phyloP scores from a whole-genome alignment of 768 basidiomycete species.

The Leccinum pellstonianum region DNA sequence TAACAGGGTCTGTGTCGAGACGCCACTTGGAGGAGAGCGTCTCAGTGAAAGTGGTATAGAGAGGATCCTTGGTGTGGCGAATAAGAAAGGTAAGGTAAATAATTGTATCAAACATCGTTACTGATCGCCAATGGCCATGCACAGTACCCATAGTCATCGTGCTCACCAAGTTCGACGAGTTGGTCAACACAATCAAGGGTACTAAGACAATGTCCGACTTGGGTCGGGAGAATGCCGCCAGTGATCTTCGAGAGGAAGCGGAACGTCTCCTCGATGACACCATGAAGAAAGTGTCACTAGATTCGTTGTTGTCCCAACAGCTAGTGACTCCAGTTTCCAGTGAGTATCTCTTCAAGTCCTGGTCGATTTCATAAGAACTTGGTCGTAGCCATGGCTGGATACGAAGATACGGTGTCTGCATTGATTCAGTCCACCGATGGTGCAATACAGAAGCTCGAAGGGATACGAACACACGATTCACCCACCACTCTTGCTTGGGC shows the following conservation, averaged over 20 bases:
- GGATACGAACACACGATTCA: neutral
- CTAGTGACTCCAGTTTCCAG: conserved; percentile 2
- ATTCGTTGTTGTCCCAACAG: conserved; percentile 7
- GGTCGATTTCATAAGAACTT: neutral
- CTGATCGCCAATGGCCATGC: neutral
- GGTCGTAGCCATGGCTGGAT: neutral
- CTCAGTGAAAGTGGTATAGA: conserved; percentile 10
- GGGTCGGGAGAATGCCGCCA: neutral
- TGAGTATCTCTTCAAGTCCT: neutral
- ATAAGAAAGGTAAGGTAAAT: conserved; percentile 4
- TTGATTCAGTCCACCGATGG: conserved; percentile 7
- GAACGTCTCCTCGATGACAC: neutral
- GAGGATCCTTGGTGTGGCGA: conserved; percentile 4
- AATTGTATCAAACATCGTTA: neutral
- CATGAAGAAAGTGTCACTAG: conserved; percentile 1
- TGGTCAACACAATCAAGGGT: neutral
- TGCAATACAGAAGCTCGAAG: conserved; percentile 2
- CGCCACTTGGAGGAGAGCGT: conserved; percentile 7
- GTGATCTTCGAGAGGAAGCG: conserved; percentile 3
- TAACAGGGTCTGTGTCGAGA: conserved; percentile 7
- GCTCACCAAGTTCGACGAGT: conserved; percentile 7
- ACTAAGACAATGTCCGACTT: too few relatives aligned
- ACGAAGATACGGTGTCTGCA: conserved; percentile 2
- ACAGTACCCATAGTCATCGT: conserved; percentile 8
- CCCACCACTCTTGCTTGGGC: conserved; percentile 8